Evolutionary conservation across 2,329 filamentous ascomycete genomes (phyloP), one percentile per base, ranked within the genome.

Genomic region (Cercospora zeina): DNA sequence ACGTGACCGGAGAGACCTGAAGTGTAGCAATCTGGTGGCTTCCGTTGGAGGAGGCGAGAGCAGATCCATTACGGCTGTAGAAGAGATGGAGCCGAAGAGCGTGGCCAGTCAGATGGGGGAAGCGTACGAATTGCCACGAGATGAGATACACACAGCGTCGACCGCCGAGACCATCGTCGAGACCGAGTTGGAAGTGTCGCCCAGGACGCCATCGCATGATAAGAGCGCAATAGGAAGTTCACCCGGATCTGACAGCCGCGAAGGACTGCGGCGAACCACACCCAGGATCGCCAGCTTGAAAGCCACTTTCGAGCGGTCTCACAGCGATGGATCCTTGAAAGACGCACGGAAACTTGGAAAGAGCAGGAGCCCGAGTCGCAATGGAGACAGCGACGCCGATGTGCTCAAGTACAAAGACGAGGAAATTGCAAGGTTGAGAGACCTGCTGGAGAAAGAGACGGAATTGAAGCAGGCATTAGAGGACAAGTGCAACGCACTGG

Each of bases 201-300:
- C 33, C 4, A 45, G 39, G 13, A 49, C 39, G 7, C 55, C 55
- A 21, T 4, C n/a, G 21, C 30, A 45, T 8, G 51, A 59, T 39
- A 54, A 54, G 57, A 64, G 42, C 34, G 57, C 58, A 45, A 33
- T 54, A 11, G 45, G 45, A 34, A 64, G 59, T 59, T 42, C 62
- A n/a, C 34, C 59, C 16, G 31, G 56, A 21, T 58, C 61, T 30
- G 55, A 58, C 9, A 14, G 42, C 11, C 55, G 50, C 21, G 61
- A 59, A 37, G 65, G 61, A 50, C 50, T 70, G 11, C 62, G 68
- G 27, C 65, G 66, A 34, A 67, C 65, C 21, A 66, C 64, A 30
- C 67, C 68, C 9, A 72, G 71, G 49, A 71, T 73, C n/a, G 71
- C 71, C n/a, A 68, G 64, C 53, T 58, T 73, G 42, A 63, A 69